Percentiles rank a stretch among this genome's conserved stretches.
These are phyloP conservation scores for Paraconiothyrium sp. DNA, from an alignment of 2,329 filamentous ascomycete genomes.

Conservation along the genomic window DNA sequence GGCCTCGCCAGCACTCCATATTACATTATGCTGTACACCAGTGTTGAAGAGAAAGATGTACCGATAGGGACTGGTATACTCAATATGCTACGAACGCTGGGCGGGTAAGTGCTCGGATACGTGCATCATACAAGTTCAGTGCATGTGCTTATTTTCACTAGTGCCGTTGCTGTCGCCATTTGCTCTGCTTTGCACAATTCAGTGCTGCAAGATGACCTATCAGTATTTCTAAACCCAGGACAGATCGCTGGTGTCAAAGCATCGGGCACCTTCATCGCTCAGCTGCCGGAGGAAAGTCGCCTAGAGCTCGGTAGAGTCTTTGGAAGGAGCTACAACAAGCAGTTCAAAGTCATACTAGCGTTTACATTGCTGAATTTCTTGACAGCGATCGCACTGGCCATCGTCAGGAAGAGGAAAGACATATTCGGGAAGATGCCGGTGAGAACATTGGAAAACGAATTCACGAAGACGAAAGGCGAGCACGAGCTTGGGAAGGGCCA, in stretches of 20 bases:
- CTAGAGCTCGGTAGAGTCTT: constrained; percentile 35
- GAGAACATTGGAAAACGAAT: constrained; percentile 38
- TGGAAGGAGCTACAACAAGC: constrained; percentile 43
- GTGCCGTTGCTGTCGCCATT: constrained; percentile 41
- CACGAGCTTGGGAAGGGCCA: not conserved
- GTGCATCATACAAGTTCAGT: not conserved
- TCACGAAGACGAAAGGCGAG: constrained; percentile 23
- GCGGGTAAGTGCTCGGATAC: constrained; percentile 24
- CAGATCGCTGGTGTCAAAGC: constrained; percentile 34
- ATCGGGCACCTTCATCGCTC: constrained; percentile 26
- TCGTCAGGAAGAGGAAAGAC: constrained; percentile 35
- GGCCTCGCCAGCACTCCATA: constrained; percentile 39
- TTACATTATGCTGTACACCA: constrained; percentile 37
- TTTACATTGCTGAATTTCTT: constrained; percentile 38
- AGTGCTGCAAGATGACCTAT: constrained; percentile 25
- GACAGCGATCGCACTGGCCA: constrained; percentile 27
- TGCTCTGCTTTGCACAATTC: constrained; percentile 42
- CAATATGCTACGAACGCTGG: constrained; percentile 45
- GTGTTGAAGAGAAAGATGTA: constrained; percentile 35
- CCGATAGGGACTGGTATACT: constrained; percentile 41
- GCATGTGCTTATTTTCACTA: not conserved
- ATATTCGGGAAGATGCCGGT: constrained; percentile 33
- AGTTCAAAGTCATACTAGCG: constrained; percentile 42
- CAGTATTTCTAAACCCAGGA: constrained; percentile 30
- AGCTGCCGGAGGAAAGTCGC: constrained; percentile 28